Evolutionary conservation across 169 alveolate species (phyloP), one percentile per base, ranked within the genome.

Genomic region (Theileria equi): DNA sequence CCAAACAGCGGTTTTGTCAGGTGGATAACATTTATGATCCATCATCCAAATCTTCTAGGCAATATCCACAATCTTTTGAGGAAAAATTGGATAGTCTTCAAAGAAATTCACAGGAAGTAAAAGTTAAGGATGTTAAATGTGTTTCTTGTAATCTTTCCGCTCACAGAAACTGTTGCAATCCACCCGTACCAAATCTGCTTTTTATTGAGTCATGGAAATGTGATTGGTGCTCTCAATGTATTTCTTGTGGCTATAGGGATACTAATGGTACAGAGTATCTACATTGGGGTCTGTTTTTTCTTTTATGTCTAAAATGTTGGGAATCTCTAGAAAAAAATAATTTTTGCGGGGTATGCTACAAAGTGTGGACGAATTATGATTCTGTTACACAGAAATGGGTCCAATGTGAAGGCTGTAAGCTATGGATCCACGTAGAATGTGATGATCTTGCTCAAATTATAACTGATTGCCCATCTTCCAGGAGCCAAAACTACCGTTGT

Each of bases 351-450:
- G 68, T 84, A 29, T 84, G 91, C 53, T 77, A 82, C 70, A 66
- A 66, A 40, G 80, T 77, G 29, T 84, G 89, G 85, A 70, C 81
- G 3, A 21, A 25, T 55, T 25, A 36, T 26, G 81, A 70, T n/a
- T 25, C 21, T 45, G 45, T 19, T 23, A 7, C 83, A 10, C 66
- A 53, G 28, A 31, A 35, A 40, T 89, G 88, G 93, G 80, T 89
- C 19, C 84, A 88, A 44, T 89, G 94, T 50, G 94, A 89, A 64
- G 89, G 86, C 21, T 89, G 94, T 66, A 86, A 80, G 67, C 53
- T 78, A 40, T 89, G 93, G 94, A 64, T 89, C n/a, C 94, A 89
- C 72, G 55, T 81, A 32, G 79, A 68, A 41, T 89, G 93, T 53
- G 94, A 89, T 62, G 80, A 73, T 34, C 45, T 67, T 31, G 80